These are phyloP conservation scores for Quercus engelmannii DNA, from an alignment of 306 rosid genomes.

Conservation along the genomic window DNA sequence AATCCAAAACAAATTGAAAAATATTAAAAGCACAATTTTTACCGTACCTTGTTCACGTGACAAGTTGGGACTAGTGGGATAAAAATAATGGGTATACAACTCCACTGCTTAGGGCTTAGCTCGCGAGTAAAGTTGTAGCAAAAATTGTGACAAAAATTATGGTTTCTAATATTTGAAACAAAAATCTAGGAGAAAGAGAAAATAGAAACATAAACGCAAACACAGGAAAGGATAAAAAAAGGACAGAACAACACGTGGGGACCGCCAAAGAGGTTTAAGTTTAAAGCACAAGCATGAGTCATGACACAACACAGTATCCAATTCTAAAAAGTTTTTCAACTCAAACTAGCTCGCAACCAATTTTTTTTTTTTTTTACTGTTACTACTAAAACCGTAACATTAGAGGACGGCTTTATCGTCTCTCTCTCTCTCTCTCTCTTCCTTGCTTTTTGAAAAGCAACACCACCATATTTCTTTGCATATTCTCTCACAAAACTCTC, in stretches of 20 bases:
- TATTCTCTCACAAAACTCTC: constrained; percentile 8
- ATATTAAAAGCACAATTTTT: too few species aligned
- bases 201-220: neutral
- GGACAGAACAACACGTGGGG: constrained; percentile 22
- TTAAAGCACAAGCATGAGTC: constrained; percentile 34
- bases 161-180: accelerated
- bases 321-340: neutral
- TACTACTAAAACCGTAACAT: constrained; percentile 7
- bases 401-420: neutral
- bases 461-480: constrained; percentile 21
- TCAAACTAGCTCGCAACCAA: neutral
- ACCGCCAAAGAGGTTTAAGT: constrained; percentile 50
- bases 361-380: neutral
- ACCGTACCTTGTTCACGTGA: accelerated
- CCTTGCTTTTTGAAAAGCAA: constrained; percentile 46
- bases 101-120: accelerated
- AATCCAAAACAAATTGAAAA: too few species aligned
- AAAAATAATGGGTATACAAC: accelerated
- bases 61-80: accelerated
- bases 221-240: neutral
- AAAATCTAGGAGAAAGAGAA: neutral
- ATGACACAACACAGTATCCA: constrained; percentile 13
- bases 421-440: constrained; percentile 22
- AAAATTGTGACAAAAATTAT: accelerated
- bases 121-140: accelerated